Evolutionary conservation across 2,329 filamentous ascomycete species (phyloP).

Genomic region (Penicillium aurantiogriseum): DNA sequence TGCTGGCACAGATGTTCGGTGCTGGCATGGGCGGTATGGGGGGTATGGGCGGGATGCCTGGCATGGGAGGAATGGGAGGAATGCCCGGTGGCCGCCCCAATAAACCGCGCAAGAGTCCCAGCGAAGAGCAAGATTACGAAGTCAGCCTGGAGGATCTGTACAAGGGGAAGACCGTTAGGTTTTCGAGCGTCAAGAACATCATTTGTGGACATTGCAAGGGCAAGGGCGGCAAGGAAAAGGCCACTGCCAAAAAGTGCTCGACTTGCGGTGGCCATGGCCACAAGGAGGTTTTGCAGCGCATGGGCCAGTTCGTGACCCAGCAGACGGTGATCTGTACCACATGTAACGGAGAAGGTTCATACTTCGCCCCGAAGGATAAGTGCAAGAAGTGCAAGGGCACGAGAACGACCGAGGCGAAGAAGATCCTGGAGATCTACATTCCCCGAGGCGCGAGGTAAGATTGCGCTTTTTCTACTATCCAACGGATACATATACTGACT

Average conservation of each 20-base stretch:
- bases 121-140: constrained; percentile 88
- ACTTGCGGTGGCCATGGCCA: constrained; percentile 79
- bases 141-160: constrained; percentile 93
- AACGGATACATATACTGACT: constrained; percentile 5
- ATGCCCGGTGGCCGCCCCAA: constrained; percentile 36
- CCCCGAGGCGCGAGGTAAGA: constrained; percentile 71
- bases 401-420: constrained; percentile 81
- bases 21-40: constrained; percentile 55
- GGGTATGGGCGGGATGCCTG: constrained; percentile 58
- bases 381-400: constrained; percentile 99
- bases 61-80: constrained; percentile 36
- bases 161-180: constrained; percentile 97
- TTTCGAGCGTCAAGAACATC: constrained; percentile 91
- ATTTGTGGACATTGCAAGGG: constrained; percentile 86
- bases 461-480: neutral
- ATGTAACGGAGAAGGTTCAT: constrained; percentile 79
- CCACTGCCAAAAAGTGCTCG: constrained; percentile 78
- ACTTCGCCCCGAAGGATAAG: constrained; percentile 93
- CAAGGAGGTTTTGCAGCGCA: constrained; percentile 73
- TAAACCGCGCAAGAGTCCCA: constrained; percentile 63
- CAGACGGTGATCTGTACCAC: constrained; percentile 76
- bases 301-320: constrained; percentile 82
- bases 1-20: constrained; percentile 86
- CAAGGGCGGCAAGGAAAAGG: constrained; percentile 84
- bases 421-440: constrained; percentile 95